These are phyloP conservation scores for Aspergillus hiratsukae DNA, from an alignment of 2,329 filamentous ascomycete species.

Conservation along the genomic window DNA sequence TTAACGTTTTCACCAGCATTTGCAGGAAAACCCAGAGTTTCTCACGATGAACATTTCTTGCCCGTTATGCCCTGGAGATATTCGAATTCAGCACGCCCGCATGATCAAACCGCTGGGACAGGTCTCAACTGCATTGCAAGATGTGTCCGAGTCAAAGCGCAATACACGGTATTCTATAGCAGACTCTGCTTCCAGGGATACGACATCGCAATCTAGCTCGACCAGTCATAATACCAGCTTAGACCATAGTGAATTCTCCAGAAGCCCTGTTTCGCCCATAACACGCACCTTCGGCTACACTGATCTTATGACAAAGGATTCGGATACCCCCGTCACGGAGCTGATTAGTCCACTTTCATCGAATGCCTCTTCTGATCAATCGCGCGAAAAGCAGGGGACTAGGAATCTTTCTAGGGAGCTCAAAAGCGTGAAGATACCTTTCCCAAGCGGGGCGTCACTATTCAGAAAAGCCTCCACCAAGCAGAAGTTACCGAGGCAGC, in stretches of 20 bases:
- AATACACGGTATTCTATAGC: slow-evolving; percentile 14
- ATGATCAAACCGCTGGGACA: slow-evolving; percentile 31
- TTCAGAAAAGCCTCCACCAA: slow-evolving; percentile 20
- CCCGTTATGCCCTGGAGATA: slow-evolving; percentile 27
- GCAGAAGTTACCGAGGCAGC: slow-evolving; percentile 25
- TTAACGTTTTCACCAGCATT: slow-evolving; percentile 9
- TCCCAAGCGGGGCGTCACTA: slow-evolving; percentile 13
- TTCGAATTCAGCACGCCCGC: slow-evolving; percentile 30
- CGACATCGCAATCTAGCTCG: slow-evolving; percentile 19
- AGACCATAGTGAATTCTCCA: slow-evolving; percentile 11
- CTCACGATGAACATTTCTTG: slow-evolving; percentile 23
- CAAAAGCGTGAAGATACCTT: slow-evolving; percentile 15
- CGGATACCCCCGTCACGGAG: slow-evolving; percentile 10
- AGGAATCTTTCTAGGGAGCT: slow-evolving; percentile 16
- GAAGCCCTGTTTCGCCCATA: slow-evolving; percentile 13
- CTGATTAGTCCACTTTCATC: slow-evolving; percentile 5
- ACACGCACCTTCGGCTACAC: slow-evolving; percentile 9
- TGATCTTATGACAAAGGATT: slow-evolving; percentile 11
- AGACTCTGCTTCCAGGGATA: slow-evolving; percentile 14
- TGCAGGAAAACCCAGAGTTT: slow-evolving; percentile 15
- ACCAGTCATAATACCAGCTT: slow-evolving; percentile 20
- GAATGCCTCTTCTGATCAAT: slow-evolving; percentile 5
- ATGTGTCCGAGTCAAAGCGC: slow-evolving; percentile 11
- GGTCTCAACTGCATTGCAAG: slow-evolving; percentile 18
- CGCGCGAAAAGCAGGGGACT: slow-evolving; percentile 13